Evolutionary conservation across 106 monocot species (phyloP), one percentile per base, ranked within the genome.

Genomic region (Allium cepa): DNA sequence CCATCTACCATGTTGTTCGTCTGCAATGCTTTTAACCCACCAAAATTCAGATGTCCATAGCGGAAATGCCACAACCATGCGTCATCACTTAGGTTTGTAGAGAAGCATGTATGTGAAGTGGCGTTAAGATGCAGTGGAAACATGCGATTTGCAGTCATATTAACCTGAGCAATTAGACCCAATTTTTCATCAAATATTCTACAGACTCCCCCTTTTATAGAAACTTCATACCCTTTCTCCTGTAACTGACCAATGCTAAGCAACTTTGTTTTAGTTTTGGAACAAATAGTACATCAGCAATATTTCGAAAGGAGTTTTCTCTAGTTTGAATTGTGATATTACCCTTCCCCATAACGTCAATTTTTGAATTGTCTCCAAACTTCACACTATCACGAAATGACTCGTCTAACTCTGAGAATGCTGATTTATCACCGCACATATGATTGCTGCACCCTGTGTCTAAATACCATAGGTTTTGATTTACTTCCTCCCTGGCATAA

Each of bases 371-470:
- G 66, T 72, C 72, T 60, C 67, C 60, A 67, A 78, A 78, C 18
- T 26, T 62, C 11, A 63, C 60, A 12, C 10, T 67, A 67, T 51
- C 26, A 61, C 47, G 66, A 78, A 72, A 78, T 6, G 8, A 26
- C 47, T 78, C 53, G 68, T 77, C 59, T 59, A 71, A 65, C n/a
- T 57, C n/a, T 49, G 71, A 64, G 56, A 71, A 71, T 58, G 58
- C 56, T 49, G 46, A 65, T 28, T 74, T 66, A 49, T 26, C n/a
- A n/a, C 63, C 63, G 46, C 63, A 63, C 17, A 59, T 59, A 2
- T 59, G 58, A 14, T 59, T 59, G 58, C 58, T 68, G 68, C 68
- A 68, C 3, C 75, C 50, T 28, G 50, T 68, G 53, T 75, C 59
- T 47, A 76, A n/a, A 65, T 65, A 64, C 63, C 57, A 63, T 22